These are phyloP conservation scores for Rhizopus microsporus DNA, from an alignment of 371 early-diverging fungal species.

Conservation along the genomic window DNA sequence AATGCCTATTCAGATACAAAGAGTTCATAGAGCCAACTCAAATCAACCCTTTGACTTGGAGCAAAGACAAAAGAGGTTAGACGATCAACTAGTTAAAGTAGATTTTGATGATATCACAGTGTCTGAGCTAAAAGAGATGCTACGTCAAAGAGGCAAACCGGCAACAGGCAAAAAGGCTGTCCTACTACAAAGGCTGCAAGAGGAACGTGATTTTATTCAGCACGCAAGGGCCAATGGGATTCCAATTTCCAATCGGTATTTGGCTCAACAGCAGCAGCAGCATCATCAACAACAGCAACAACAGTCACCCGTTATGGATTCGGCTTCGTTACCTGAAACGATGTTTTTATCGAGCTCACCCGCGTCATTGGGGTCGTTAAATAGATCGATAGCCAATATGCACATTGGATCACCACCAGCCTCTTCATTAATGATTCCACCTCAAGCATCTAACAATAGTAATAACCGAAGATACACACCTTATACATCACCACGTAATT, in stretches of 20 bases:
- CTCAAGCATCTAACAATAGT: not conserved
- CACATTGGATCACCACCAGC: constrained; percentile 34
- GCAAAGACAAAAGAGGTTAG: constrained; percentile 52
- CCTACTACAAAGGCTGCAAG: constrained; percentile 60
- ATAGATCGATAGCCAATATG: constrained; percentile 30
- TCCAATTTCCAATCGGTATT: constrained; percentile 13
- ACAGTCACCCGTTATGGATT: constrained; percentile 17
- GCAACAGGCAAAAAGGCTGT: constrained; percentile 76
- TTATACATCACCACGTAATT: constrained; percentile 20
- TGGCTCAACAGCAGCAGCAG: constrained; percentile 1
- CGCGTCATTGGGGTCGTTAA: constrained; percentile 25
- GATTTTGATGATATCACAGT: constrained; percentile 81
- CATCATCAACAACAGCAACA: not conserved
- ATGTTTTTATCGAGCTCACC: constrained; percentile 30
- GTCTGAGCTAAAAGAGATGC: constrained; percentile 73
- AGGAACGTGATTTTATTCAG: constrained; percentile 45
- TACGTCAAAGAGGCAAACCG: constrained; percentile 69
- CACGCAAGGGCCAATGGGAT: constrained; percentile 20
- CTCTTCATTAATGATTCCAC: constrained; percentile 4
- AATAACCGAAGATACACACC: constrained; percentile 10
- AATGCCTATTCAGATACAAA: constrained; percentile 47
- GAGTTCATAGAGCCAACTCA: constrained; percentile 28
- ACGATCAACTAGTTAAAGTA: constrained; percentile 64
- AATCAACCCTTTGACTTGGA: constrained; percentile 43
- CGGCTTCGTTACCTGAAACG: constrained; percentile 30